Percentiles rank a stretch among this genome's conserved stretches.
Conservation (phyloP, 1,284 basidiomycete species). For the Sphaerobolus stellatus region DNA sequence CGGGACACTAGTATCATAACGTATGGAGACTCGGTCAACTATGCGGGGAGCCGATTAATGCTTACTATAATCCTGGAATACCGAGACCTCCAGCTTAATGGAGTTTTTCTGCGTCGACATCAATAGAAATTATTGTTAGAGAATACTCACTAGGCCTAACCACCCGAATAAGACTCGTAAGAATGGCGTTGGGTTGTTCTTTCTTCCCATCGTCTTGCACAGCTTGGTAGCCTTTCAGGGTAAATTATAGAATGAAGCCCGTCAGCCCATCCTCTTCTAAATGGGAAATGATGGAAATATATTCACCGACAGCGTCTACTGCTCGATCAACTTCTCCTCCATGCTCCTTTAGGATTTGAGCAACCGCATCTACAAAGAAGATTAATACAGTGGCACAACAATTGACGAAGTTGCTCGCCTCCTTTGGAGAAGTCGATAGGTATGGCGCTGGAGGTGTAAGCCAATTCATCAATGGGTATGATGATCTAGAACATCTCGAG, state of each 20-base stretch:
- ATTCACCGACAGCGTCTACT: slow-evolving; percentile 37
- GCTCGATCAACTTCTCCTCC: slow-evolving; percentile 48
- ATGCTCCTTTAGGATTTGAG: slow-evolving; percentile 19
- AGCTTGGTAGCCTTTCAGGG: slow-evolving; percentile 53
- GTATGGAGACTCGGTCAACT: neutral
- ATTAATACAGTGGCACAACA: neutral
- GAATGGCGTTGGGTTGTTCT: slow-evolving; percentile 51
- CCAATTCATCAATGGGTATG: neutral
- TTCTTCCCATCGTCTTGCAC: slow-evolving; percentile 49
- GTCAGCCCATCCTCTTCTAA: neutral
- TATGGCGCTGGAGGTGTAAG: slow-evolving; percentile 16
- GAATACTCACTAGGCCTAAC: slow-evolving; percentile 38
- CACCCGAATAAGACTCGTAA: slow-evolving; percentile 49
- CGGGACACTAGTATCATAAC: slow-evolving; percentile 31
- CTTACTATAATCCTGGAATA: slow-evolving; percentile 47
- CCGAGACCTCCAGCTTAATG: slow-evolving; percentile 44
- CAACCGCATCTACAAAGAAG: slow-evolving; percentile 14
- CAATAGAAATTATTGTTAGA: neutral
- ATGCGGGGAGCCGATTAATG: neutral
- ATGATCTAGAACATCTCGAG: neutral
- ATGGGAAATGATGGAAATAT: neutral
- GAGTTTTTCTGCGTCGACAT: neutral
- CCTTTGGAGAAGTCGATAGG: slow-evolving; percentile 48
- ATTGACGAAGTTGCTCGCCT: slow-evolving; percentile 23
- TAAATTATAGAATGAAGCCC: neutral